phyloP scores from a whole-genome alignment of 2,329 filamentous ascomycete genomes.

The Drechslerella coelobrocha region DNA sequence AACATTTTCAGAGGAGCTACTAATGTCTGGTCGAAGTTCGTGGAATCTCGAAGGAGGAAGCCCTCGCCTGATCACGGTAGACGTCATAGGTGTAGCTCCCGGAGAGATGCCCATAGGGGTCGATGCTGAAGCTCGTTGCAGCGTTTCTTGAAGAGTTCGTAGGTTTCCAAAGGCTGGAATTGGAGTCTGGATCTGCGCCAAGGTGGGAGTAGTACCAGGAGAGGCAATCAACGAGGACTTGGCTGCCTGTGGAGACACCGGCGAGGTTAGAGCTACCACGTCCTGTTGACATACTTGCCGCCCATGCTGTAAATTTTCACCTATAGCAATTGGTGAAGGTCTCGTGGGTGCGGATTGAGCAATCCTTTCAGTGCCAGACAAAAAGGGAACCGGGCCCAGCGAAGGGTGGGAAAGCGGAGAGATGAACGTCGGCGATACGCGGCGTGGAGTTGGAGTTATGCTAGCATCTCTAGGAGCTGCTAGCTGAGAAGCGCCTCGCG shows the following conservation, averaged over 20 bases:
- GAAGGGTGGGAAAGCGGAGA: neutral
- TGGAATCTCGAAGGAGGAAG: neutral
- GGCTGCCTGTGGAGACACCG: neutral
- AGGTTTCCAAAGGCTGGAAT: conserved; percentile 21
- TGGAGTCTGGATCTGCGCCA: neutral
- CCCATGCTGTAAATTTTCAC: no score
- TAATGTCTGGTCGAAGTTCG: neutral
- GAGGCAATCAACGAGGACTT: neutral
- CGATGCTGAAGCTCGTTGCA: conserved; percentile 7
- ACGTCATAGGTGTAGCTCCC: conserved; percentile 1
- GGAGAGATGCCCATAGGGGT: conserved; percentile 7
- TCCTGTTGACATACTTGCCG: no score
- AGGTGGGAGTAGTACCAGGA: no score
- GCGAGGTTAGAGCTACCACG: no score
- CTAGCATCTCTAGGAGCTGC: neutral
- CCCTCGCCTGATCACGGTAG: neutral
- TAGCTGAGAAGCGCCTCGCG: neutral
- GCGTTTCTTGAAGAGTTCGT: conserved; percentile 6
- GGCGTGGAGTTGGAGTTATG: neutral
- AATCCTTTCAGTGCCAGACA: neutral
- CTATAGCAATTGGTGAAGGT: neutral
- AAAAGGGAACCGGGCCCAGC: neutral
- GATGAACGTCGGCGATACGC: conserved; percentile 14
- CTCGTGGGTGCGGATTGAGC: neutral
- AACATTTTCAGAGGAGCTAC: neutral